Conservation (phyloP, 2,329 filamentous ascomycete species). For the Davidsoniella eucalypti region DNA sequence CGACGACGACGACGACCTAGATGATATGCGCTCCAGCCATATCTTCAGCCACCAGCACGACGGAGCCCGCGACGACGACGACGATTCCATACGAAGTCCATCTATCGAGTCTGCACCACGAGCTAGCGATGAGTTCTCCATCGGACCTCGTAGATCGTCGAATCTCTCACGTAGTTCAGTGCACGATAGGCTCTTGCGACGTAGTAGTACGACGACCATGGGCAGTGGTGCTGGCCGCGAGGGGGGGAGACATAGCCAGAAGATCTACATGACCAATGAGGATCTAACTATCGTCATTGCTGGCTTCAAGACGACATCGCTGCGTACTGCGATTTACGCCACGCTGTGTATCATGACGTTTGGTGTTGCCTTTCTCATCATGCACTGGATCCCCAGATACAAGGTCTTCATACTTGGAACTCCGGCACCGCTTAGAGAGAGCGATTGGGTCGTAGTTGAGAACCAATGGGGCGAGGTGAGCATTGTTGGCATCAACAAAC, state of each 20-base stretch:
- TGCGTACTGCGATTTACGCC: constrained; percentile 54
- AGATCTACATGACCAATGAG: constrained; percentile 83
- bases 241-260: constrained; percentile 44
- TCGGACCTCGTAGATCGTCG: constrained; percentile 45
- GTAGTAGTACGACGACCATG: constrained; percentile 53
- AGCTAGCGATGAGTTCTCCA: constrained; percentile 28
- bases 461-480: constrained; percentile 93
- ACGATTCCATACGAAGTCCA: neutral
- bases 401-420: constrained; percentile 60
- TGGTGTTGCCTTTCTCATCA: constrained; percentile 66
- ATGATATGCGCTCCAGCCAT: constrained; percentile 18
- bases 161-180: constrained; percentile 38
- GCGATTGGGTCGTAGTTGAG: constrained; percentile 86
- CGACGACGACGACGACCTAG: constrained; percentile 24
- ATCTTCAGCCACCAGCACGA: neutral
- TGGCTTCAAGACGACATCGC: constrained; percentile 63
- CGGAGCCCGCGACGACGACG: neutral
- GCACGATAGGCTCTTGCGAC: constrained; percentile 50
- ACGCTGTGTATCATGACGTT: constrained; percentile 53
- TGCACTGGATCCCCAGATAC: constrained; percentile 84
- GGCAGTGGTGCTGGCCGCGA: constrained; percentile 48
- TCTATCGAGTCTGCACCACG: constrained; percentile 25
- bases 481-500: constrained; percentile 49
- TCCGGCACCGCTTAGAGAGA: constrained; percentile 51
- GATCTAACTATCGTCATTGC: constrained; percentile 88